Base-by-base conservation (phyloP, 768 basidiomycete species). In the Cytidiella melzeri region DNA sequence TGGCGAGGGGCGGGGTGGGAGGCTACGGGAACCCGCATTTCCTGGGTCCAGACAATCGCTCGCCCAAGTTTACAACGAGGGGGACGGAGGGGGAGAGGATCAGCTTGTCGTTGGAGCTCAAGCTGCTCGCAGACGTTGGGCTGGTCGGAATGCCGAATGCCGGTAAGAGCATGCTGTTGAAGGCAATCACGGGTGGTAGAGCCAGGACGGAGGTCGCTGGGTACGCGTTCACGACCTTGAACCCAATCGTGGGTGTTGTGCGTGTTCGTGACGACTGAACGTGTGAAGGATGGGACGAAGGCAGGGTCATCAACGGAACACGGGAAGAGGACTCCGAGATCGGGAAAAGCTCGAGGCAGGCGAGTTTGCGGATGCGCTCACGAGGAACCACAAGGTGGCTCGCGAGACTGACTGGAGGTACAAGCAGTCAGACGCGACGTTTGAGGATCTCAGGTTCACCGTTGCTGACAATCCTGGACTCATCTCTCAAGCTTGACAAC, bases 391-490 rank as follows among this genome's bases (percentile, higher is more conserved):
- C 57, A 52, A 45, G 44, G 45, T 50, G 13, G 27, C 41, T 9
- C 45, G 13, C 5, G n/a, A 38, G 46, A 15, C 5, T 25, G 19
- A 26, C 9, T n/a, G 30, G 23, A 30, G 43, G 13, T 41, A 34
- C 19, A 41, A 40, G 12, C 25, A 50, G 21, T 25, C 24, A 3
- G 43, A 45, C 13, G 43, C 41, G 7, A 60, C 66, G 10, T 47
- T 64, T 12, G 94, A 98, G 66, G 68, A 73, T 3, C 85, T 91
- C 64, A 80, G 96, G 9, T 96, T 98, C 73, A 96, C 92, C 12
- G 83, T 99, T 56, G 90, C 93, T 30, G 96, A 99, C 68, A 98
- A 97, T 62, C 96, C 96, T 0, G 96, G 96, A 6, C 81, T 98
- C 40, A 83, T 98, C 49, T 77, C 80, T 7, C 74, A 77, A 12